Evolutionary conservation across 176 grass and related monocot genomes (phyloP), one percentile per base, ranked within the genome.

Genomic region (Aegilops longissima): DNA sequence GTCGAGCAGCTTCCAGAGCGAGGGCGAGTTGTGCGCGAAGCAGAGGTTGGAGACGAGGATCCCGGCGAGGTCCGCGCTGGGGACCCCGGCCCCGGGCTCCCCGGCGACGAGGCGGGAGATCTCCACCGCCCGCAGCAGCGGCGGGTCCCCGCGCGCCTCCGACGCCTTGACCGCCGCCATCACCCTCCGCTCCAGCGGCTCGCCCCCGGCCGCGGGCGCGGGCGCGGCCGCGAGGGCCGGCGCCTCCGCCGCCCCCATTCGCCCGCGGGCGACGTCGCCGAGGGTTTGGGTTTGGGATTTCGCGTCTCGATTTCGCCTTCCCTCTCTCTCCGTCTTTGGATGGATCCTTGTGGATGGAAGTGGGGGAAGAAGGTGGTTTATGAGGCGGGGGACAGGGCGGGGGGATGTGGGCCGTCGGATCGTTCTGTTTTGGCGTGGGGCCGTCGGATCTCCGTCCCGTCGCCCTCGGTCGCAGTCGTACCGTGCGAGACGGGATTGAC

Each of bases 1-100:
- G 77, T 92, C 97, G 5, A 99, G 82, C 79, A 99, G 97, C 87
- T 96, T 99, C 97, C 97, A 99, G 11, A 99, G 80, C n/a, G 92
- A 94, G 52, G 97, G 85, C 2, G 89, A 93, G 82, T 99, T 91
- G 85, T 94, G 90, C 77, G 87, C 87, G 87, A 96, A 96, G 82
- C 97, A 99, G 77, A 99, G 94, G 84, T 94, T 91, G 81, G 97
- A 94, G 78, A 99, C 92, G 79, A 99, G 90, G 79, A 96, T 93
- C 75, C 79, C 78, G 4, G 90, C 97, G 10, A 99, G 92, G 39
- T 96, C 94, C 0, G 92, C 80, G 88, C 75, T 94, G 36, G 97
- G 94, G 36, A 93, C 45, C 68, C 66, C 83, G 8, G 90, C 45
- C 14, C 91, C 91, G 11, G 35, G 8, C 34, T 85, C 80, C 47